Evolutionary conservation across 202 grass and related monocot species (phyloP), one percentile per base, ranked within the genome.

Genomic region (Schoenoplectus tabernaemontani): DNA sequence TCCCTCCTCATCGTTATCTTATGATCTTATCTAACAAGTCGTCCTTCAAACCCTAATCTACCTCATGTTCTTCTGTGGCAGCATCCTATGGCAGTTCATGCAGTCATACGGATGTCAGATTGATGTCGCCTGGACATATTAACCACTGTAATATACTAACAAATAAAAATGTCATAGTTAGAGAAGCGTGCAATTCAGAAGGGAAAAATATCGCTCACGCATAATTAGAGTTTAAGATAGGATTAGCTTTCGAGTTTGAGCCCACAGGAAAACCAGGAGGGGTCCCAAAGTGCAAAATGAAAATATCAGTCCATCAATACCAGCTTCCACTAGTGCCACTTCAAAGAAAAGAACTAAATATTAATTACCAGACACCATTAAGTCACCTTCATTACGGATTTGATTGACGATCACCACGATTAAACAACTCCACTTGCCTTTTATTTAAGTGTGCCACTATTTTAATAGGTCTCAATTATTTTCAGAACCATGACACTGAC

Each of bases 331-430:
- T 66, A 51, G 24, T 66, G 58, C 38, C 57, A 74, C 71, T 77
- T 24, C 9, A 53, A 64, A 58, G 43, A 67, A 67, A 78, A 67
- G 15, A 39, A 38, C 64, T 9, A 17, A 22, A 16, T 68, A n/a
- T 71, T 28, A 71, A 47, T 81, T 39, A 57, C 9, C 36, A 59
- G 15, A 57, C 20, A 73, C 60, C 6, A 10, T 17, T 68, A 56
- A 47, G 71, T 84, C 61, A 61, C 76, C 48, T 85, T 79, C 83
- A 57, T 61, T 70, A 85, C 22, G 59, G 73, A 85, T 85, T 19
- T 79, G 34, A 85, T 80, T 53, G 68, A 80, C 68, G 83, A 85
- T 85, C 48, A 62, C 37, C 39, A 3, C 20, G 43, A 53, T 60
- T 70, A 85, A 85, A 33, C 37, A 63, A 70, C 61, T 79, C 76